These are phyloP conservation scores for Areca catechu DNA, from an alignment of 176 grass and related monocot genomes.

Conservation along the genomic window DNA sequence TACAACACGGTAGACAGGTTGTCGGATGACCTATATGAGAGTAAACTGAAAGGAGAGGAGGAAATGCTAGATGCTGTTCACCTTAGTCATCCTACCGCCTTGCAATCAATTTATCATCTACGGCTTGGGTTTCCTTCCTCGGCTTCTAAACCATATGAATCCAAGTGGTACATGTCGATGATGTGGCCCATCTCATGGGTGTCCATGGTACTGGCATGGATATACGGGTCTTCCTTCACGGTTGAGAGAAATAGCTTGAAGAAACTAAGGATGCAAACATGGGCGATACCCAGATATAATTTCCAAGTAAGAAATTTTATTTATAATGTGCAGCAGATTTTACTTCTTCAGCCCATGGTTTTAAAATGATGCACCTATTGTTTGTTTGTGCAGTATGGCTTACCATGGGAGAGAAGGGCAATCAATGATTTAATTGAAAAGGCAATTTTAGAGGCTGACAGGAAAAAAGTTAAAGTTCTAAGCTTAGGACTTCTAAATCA, in stretches of 20 bases:
- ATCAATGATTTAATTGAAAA: conserved; percentile 73
- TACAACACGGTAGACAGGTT: conserved; percentile 75
- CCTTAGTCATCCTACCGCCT: conserved; percentile 60
- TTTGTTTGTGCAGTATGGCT: conserved; percentile 47
- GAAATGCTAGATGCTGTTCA: conserved; percentile 51
- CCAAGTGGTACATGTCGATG: no score
- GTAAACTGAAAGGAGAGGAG: conserved; percentile 44
- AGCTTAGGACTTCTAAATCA: conserved; percentile 82
- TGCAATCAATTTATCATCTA: conserved; percentile 67
- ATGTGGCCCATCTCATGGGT: conserved; percentile 48
- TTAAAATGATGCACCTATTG: not conserved
- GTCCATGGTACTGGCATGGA: conserved; percentile 50
- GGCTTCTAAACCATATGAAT: conserved; percentile 59
- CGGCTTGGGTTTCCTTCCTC: conserved; percentile 62
- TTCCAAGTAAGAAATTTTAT: conserved; percentile 51
- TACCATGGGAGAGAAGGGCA: conserved; percentile 48
- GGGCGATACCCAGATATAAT: conserved; percentile 80
- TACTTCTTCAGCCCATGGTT: no score
- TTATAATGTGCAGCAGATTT: no score
- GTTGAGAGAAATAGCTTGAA: conserved; percentile 63
- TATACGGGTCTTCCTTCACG: conserved; percentile 50
- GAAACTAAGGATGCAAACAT: conserved; percentile 72
- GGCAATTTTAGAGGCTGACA: conserved; percentile 63
- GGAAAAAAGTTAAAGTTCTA: conserved; percentile 67
- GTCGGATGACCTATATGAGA: conserved; percentile 52